Base-by-base conservation (phyloP, 148 eudicot species). In the Rhododendron williamsianum region DNA sequence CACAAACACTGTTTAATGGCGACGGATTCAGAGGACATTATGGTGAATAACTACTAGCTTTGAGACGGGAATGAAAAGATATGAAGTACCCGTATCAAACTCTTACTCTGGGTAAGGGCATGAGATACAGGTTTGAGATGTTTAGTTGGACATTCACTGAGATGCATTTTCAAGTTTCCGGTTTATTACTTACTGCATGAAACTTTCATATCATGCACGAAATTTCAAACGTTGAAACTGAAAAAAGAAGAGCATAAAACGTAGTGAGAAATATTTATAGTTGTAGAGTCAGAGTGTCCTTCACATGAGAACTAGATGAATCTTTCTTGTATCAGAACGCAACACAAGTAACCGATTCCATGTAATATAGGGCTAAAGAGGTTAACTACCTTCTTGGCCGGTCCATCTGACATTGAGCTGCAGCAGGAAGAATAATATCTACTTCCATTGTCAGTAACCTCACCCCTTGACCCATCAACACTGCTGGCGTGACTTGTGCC, bases 401-500 rank as follows among this genome's bases (percentile, higher is more conserved):
- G 93, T 74, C 95, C 98, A 76, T 93, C 95, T 45, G 94, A 90
- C 82, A 87, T 82, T 87, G 99, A 93, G 89, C 94, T 96, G 85
- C 97, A 93, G 87, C 97, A 92, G n/a, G 99, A 96, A 51, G 99
- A 96, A 80, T 88, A 85, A 81, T 92, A 89, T 90, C 86, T 93
- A 84, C 95, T 96, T 67, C 98, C 95, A 91, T 88, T 91, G 81
- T 96, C 98, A 86, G 91, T 92, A 49, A 89, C 69, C 33, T 96
- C 98, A 81, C 94, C 95, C 85, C 88, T 92, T 1, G 94, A 96
- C 83, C 91, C 99, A 84, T 96, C 99, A 83, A 93, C 88, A 85
- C 99, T 96, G 88, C 99, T 89, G 38, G 95, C 94, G 86, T 89
- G 95, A 85, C 99, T 96, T 8, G 99, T 94, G 88, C 97, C 92